These are phyloP conservation scores for Ascochyta lentis DNA, from an alignment of 2,329 filamentous ascomycete species.

Conservation along the genomic window DNA sequence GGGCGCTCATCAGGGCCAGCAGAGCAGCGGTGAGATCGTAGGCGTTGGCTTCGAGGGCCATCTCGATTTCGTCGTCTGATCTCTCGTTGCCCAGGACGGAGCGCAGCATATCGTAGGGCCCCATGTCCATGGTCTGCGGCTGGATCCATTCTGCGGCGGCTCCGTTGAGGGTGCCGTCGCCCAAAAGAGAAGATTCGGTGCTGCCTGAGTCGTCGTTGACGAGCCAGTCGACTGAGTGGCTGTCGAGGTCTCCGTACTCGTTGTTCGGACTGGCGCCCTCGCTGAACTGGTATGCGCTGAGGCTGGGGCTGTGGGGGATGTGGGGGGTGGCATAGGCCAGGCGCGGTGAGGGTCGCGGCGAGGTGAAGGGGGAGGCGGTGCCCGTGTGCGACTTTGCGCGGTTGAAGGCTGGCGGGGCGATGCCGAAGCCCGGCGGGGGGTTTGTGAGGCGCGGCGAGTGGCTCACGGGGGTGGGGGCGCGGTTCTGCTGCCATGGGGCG, in stretches of 20 bases:
- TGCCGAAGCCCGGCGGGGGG: constrained; percentile 78
- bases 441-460: constrained; percentile 84
- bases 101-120: constrained; percentile 94
- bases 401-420: constrained; percentile 75
- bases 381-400: constrained; percentile 71
- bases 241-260: constrained; percentile 90
- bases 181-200: constrained; percentile 75
- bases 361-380: constrained; percentile 88
- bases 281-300: constrained; percentile 96
- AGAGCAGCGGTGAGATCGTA: constrained; percentile 95
- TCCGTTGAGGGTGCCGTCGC: constrained; percentile 75
- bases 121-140: constrained; percentile 83
- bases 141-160: constrained; percentile 80
- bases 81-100: constrained; percentile 90
- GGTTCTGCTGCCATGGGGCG: constrained; percentile 84
- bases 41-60: constrained; percentile 84
- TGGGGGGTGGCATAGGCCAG: constrained; percentile 86
- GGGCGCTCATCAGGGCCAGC: constrained; percentile 81
- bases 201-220: constrained; percentile 85
- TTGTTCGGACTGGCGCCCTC: constrained; percentile 74
- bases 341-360: constrained; percentile 88
- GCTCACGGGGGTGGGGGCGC: constrained; percentile 77
- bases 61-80: constrained; percentile 92
- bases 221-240: constrained; percentile 96
- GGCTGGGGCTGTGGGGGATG: constrained; percentile 90